A percentile compares a stretch with the other conserved stretches of the same genome.
Evolutionary conservation across 2,329 filamentous ascomycete genomes (phyloP).

Genomic region (Claviceps humidiphila): DNA sequence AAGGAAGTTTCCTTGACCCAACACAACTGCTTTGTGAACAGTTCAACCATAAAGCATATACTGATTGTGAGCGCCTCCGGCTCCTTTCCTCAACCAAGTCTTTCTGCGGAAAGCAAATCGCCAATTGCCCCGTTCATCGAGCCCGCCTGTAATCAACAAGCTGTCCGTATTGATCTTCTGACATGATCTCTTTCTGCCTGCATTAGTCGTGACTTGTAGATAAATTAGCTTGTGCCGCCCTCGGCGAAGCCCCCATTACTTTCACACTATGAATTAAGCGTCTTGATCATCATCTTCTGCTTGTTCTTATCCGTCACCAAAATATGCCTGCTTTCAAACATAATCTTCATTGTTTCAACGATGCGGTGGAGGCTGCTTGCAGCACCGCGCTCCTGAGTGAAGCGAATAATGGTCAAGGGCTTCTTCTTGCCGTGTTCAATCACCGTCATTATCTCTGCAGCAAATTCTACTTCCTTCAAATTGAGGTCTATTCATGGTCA

Average conservation of each 20-base stretch:
- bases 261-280: slow-evolving; percentile 36
- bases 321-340: slow-evolving; percentile 51
- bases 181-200: not conserved
- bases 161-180: not conserved
- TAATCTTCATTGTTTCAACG: slow-evolving; percentile 58
- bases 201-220: not conserved
- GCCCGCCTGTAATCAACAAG: not conserved
- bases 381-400: slow-evolving; percentile 84
- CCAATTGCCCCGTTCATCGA: not conserved
- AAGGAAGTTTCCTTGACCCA: slow-evolving; percentile 1
- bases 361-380: slow-evolving; percentile 80
- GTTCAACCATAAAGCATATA: slow-evolving; percentile 1
- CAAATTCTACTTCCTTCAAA: slow-evolving; percentile 79
- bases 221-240: not conserved
- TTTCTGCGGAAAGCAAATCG: slow-evolving; percentile 1
- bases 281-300: slow-evolving; percentile 62
- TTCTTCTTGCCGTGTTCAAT: slow-evolving; percentile 71
- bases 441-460: slow-evolving; percentile 75
- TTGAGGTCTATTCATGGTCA: slow-evolving; percentile 46
- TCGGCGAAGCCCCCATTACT: slow-evolving; percentile 1
- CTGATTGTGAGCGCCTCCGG: not conserved
- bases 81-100: not conserved
- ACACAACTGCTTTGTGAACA: not conserved
- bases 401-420: slow-evolving; percentile 66
- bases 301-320: slow-evolving; percentile 56